Conservation (phyloP, 108 stramenopile genomes). For the Cylindrotheca closterium region DNA sequence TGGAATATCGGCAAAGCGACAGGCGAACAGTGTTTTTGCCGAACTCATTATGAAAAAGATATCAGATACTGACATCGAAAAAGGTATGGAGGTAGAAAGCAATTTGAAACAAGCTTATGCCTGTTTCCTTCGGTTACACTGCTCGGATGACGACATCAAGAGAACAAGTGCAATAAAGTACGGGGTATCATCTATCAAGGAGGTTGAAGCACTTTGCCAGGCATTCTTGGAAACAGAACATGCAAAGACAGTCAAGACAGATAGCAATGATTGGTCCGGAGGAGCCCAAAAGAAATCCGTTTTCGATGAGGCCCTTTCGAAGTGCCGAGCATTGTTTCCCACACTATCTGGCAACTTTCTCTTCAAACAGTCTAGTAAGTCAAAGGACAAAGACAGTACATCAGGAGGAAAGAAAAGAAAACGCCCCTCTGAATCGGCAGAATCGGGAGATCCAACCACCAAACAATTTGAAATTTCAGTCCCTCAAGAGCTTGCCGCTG, state of each 20-base stretch:
- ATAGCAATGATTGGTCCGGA: slow-evolving; percentile 46
- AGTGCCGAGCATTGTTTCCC: slow-evolving; percentile 43
- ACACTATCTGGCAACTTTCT: slow-evolving; percentile 26
- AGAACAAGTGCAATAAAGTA: slow-evolving; percentile 35
- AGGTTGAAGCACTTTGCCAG: slow-evolving; percentile 62
- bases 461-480: slow-evolving; percentile 41
- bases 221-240: slow-evolving; percentile 41
- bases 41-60: slow-evolving; percentile 59
- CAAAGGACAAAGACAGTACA: slow-evolving; percentile 11
- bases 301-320: slow-evolving; percentile 31
- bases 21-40: slow-evolving; percentile 56
- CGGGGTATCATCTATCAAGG: slow-evolving; percentile 29
- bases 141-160: slow-evolving; percentile 45
- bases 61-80: slow-evolving; percentile 19
- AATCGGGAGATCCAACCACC: not conserved
- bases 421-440: not conserved
- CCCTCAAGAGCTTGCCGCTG: slow-evolving; percentile 37
- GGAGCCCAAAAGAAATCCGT: slow-evolving; percentile 24
- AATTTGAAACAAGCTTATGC: slow-evolving; percentile 60
- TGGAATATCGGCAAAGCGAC: slow-evolving; percentile 52
- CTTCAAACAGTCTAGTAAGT: slow-evolving; percentile 23
- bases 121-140: slow-evolving; percentile 69
- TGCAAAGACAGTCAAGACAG: slow-evolving; percentile 11
- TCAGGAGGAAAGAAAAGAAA: slow-evolving; percentile 1
- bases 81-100: slow-evolving; percentile 31